phyloP scores from a whole-genome alignment of 2,329 filamentous ascomycete genomes.

The Hymenotorrendiella dingleyae region DNA sequence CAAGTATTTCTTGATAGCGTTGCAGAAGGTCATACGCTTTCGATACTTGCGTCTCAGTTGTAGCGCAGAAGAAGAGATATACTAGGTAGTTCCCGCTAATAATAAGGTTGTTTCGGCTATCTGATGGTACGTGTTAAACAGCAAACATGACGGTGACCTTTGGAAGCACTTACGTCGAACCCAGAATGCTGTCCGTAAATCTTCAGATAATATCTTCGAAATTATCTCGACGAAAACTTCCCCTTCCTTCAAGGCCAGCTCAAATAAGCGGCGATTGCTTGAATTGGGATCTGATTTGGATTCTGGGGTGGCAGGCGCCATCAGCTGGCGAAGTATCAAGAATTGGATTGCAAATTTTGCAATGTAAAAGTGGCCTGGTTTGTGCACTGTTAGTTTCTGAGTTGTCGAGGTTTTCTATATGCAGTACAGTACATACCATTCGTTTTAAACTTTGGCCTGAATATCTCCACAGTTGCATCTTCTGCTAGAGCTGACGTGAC shows the following conservation, averaged over 20 bases:
- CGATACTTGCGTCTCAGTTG: slow-evolving; percentile 18
- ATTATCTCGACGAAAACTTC: slow-evolving; percentile 13
- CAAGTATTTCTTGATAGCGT: slow-evolving; percentile 12
- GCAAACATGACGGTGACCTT: neutral
- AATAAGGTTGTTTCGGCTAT: slow-evolving; percentile 39
- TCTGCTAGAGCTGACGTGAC: slow-evolving; percentile 16
- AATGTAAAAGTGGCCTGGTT: slow-evolving; percentile 35
- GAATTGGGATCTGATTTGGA: slow-evolving; percentile 35
- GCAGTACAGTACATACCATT: slow-evolving; percentile 3
- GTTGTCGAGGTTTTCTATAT: neutral
- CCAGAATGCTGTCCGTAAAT: slow-evolving; percentile 12
- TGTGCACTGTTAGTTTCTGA: neutral
- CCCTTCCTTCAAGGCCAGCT: slow-evolving; percentile 9
- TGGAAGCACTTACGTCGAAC: slow-evolving; percentile 9
- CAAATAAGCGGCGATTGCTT: slow-evolving; percentile 7
- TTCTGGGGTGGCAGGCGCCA: slow-evolving; percentile 39
- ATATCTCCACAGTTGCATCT: neutral
- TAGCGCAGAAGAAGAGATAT: slow-evolving; percentile 41
- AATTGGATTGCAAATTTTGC: slow-evolving; percentile 38
- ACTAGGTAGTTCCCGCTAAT: slow-evolving; percentile 44
- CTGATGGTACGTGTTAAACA: slow-evolving; percentile 1
- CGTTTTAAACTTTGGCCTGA: neutral
- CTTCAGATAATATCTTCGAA: slow-evolving; percentile 1
- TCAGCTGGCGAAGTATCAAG: slow-evolving; percentile 39
- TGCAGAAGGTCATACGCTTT: slow-evolving; percentile 15